These are phyloP conservation scores for Trypanosoma boissoni DNA, from an alignment of 208 protist species.

Conservation along the genomic window DNA sequence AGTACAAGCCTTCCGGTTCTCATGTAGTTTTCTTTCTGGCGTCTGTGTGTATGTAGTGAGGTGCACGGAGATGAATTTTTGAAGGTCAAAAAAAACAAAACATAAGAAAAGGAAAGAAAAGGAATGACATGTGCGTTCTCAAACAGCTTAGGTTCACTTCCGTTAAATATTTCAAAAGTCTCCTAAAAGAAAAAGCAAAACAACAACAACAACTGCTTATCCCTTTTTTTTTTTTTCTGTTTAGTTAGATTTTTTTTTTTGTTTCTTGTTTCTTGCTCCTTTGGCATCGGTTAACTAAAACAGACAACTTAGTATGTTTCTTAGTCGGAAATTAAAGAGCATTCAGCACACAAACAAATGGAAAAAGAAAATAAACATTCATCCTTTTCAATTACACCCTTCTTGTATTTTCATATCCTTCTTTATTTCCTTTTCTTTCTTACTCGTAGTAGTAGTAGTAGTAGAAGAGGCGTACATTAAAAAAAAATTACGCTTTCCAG, in stretches of 20 bases:
- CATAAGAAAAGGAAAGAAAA: conserved; percentile 8
- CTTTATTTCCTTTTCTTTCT: neutral
- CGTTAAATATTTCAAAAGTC: too few species aligned
- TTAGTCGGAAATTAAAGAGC: too few species aligned
- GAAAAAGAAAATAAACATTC: neutral
- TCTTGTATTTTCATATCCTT: neutral
- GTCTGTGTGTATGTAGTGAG: neutral
- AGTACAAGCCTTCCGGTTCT: too few species aligned
- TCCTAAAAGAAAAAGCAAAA: too few species aligned
- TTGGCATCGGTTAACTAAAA: too few species aligned
- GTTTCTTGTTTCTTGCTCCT: too few species aligned
- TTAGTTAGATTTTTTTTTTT: conserved; percentile 5
- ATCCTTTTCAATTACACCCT: neutral
- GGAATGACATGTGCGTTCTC: too few species aligned
- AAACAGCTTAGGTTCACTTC: too few species aligned
- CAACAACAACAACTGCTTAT: neutral
- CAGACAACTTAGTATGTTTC: too few species aligned
- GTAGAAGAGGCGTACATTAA: too few species aligned
- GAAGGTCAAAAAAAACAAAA: neutral
- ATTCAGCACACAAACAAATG: neutral
- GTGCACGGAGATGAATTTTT: neutral
- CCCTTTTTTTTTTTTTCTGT: neutral
- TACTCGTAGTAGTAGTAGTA: neutral
- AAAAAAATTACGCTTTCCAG: conserved; percentile 74
- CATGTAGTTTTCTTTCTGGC: too few species aligned